A percentile compares a stretch with the other conserved stretches of the same genome.
Evolutionary conservation across 805 yeast genomes (phyloP).

Genomic region (Candida pini): DNA sequence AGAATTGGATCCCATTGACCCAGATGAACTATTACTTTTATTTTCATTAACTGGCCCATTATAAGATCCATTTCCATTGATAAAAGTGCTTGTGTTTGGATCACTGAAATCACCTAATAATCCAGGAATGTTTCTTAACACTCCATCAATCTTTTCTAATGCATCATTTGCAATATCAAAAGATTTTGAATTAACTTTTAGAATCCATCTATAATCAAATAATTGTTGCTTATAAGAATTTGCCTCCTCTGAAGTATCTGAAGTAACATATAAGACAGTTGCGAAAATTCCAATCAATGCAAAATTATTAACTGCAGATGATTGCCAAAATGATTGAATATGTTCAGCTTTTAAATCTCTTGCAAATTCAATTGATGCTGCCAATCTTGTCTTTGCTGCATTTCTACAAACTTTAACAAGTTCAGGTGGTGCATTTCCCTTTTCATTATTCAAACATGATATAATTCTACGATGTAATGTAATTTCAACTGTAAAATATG

Average conservation of each 20-base stretch:
- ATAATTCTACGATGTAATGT: slow-evolving; percentile 77
- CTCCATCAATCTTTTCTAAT: slow-evolving; percentile 60
- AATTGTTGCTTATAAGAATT: slow-evolving; percentile 60
- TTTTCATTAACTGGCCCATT: neutral
- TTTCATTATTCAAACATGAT: slow-evolving; percentile 38
- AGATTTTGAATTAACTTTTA: slow-evolving; percentile 69
- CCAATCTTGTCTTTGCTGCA: slow-evolving; percentile 78
- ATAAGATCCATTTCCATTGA: neutral
- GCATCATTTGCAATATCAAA: slow-evolving; percentile 79
- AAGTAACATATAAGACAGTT: slow-evolving; percentile 66
- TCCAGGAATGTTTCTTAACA: slow-evolving; percentile 73
- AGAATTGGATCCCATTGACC: neutral
- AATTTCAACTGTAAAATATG: slow-evolving; percentile 86
- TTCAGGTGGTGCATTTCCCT: slow-evolving; percentile 40
- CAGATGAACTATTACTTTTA: neutral
- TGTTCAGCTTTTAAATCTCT: slow-evolving; percentile 75
- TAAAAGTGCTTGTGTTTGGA: slow-evolving; percentile 2
- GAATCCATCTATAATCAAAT: slow-evolving; percentile 68
- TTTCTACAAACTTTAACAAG: slow-evolving; percentile 65
- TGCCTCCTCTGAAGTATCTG: slow-evolving; percentile 57
- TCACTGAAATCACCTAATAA: slow-evolving; percentile 30
- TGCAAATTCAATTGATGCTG: slow-evolving; percentile 78
- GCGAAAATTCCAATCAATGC: slow-evolving; percentile 87
- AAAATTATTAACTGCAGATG: slow-evolving; percentile 71
- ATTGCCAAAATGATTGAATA: slow-evolving; percentile 85